These are phyloP conservation scores for Phlyctochytrium planicorne DNA, from an alignment of 192 early-diverging fungal species.

Conservation along the genomic window DNA sequence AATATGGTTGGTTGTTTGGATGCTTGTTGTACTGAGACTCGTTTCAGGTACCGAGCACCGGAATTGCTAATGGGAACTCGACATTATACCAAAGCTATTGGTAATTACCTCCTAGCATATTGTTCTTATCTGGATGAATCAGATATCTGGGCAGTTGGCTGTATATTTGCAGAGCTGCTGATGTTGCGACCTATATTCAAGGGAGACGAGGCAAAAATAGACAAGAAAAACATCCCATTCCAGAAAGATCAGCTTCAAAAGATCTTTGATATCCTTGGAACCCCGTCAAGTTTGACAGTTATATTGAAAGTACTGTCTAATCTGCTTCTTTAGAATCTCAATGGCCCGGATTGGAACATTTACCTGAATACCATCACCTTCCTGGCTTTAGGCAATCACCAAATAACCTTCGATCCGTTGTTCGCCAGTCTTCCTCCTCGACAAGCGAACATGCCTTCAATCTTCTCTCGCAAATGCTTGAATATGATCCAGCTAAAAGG, in stretches of 20 bases:
- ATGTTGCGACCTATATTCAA: slow-evolving; percentile 91
- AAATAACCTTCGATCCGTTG: slow-evolving; percentile 25
- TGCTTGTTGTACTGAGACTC: slow-evolving; percentile 5
- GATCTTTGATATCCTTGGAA: slow-evolving; percentile 88
- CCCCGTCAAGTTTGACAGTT: slow-evolving; percentile 62
- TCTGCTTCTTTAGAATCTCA: slow-evolving; percentile 34
- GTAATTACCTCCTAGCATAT: no score
- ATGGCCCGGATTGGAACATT: slow-evolving; percentile 36
- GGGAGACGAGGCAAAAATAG: slow-evolving; percentile 82
- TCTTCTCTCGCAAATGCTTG: slow-evolving; percentile 71
- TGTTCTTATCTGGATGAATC: slow-evolving; percentile 5
- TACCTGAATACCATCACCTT: slow-evolving; percentile 44
- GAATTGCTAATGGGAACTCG: slow-evolving; percentile 47
- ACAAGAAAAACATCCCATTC: slow-evolving; percentile 56
- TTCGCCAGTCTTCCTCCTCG: background rate
- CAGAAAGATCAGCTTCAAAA: slow-evolving; percentile 76
- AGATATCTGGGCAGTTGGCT: slow-evolving; percentile 97
- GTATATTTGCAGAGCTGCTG: slow-evolving; percentile 95
- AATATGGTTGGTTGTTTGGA: slow-evolving; percentile 40
- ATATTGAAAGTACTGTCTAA: slow-evolving; percentile 7
- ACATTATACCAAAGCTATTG: slow-evolving; percentile 47
- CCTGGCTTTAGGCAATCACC: slow-evolving; percentile 3
- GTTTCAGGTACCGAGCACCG: slow-evolving; percentile 38
- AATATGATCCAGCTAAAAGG: slow-evolving; percentile 81
- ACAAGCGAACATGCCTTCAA: slow-evolving; percentile 71